Evolutionary conservation across 2,329 filamentous ascomycete species (phyloP).

Genomic region (Bisporella sp.): DNA sequence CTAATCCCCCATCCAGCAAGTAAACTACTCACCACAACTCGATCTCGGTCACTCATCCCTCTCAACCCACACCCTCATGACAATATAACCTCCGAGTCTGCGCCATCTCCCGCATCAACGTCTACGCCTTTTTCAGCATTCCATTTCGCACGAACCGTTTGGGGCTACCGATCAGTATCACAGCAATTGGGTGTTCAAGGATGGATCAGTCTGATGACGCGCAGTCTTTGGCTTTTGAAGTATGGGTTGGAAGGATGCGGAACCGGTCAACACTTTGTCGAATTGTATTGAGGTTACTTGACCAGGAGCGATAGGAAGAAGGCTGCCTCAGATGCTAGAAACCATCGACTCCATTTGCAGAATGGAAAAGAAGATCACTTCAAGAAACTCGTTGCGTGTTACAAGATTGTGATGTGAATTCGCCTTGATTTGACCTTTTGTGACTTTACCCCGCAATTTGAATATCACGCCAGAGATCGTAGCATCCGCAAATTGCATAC

Average conservation of each 20-base stretch:
- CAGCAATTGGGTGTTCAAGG: constrained; percentile 27
- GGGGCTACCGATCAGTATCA: constrained; percentile 23
- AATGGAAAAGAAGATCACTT: constrained; percentile 23
- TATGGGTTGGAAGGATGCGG: constrained; percentile 24
- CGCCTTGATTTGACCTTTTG: background rate
- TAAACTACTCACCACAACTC: constrained; percentile 36
- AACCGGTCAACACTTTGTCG: constrained; percentile 27
- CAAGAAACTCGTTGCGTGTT: background rate
- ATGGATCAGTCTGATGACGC: constrained; percentile 28
- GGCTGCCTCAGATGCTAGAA: constrained; percentile 28
- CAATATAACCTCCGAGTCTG: constrained; percentile 26
- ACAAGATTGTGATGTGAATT: background rate
- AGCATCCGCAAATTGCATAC: too few relatives aligned
- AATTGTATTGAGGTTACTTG: constrained; percentile 28
- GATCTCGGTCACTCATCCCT: constrained; percentile 33
- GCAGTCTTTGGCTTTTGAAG: constrained; percentile 28
- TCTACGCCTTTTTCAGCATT: constrained; percentile 29
- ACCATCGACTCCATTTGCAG: constrained; percentile 24
- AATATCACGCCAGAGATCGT: too few relatives aligned
- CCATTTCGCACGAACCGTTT: constrained; percentile 20
- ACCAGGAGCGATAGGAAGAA: constrained; percentile 22
- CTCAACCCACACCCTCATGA: constrained; percentile 28
- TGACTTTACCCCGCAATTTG: background rate
- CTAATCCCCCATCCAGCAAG: constrained; percentile 29
- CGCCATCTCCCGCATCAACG: constrained; percentile 29